These are phyloP conservation scores for Starmerella bombi DNA, from an alignment of 805 yeast genomes.

Conservation along the genomic window DNA sequence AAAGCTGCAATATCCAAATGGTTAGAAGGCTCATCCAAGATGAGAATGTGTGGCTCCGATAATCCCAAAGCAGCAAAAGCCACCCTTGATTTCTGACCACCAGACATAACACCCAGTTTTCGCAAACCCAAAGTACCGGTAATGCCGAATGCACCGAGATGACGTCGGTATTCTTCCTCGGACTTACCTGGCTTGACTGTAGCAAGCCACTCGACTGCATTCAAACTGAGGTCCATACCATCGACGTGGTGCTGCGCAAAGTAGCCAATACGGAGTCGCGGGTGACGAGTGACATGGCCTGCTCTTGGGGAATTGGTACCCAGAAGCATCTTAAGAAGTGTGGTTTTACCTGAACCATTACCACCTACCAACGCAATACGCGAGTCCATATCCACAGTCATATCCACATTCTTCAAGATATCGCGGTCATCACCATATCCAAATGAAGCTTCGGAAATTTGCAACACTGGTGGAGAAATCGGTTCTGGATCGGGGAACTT, in stretches of 20 bases:
- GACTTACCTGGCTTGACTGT: constrained; percentile 79
- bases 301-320: constrained; percentile 57
- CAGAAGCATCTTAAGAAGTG: constrained; percentile 74
- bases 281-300: constrained; percentile 72
- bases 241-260: constrained; percentile 98
- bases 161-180: constrained; percentile 94
- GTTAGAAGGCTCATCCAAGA: constrained; percentile 95
- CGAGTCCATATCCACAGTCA: constrained; percentile 86
- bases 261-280: constrained; percentile 83
- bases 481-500: constrained; percentile 91
- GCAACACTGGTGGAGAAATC: constrained; percentile 85
- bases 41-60: constrained; percentile 76
- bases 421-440: constrained; percentile 53
- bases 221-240: constrained; percentile 74
- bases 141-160: constrained; percentile 92
- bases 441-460: constrained; percentile 72
- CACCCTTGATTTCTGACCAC: constrained; percentile 97
- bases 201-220: constrained; percentile 93
- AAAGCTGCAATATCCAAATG: constrained; percentile 97
- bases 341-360: constrained; percentile 98
- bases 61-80: constrained; percentile 94
- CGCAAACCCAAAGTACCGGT: constrained; percentile 89
- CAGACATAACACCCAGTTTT: constrained; percentile 77
- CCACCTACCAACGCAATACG: constrained; percentile 97
- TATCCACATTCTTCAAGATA: constrained; percentile 60